Conservation (phyloP, 2,329 filamentous ascomycete genomes). For the Colletotrichum navitas region DNA sequence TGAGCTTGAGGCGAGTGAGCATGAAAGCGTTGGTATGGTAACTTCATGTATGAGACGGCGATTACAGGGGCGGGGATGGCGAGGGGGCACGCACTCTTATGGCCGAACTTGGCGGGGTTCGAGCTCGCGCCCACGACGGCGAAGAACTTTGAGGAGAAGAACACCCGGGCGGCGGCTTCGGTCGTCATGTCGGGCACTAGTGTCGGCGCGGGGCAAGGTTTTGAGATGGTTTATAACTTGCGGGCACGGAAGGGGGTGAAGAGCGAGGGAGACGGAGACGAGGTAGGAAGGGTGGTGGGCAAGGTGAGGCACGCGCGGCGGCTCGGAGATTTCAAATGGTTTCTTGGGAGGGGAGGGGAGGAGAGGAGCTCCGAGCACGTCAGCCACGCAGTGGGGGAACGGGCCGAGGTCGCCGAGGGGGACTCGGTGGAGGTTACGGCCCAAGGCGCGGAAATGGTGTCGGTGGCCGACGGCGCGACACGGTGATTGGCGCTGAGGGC, state of each 20-base stretch:
- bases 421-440: background rate
- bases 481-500: background rate
- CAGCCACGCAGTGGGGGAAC: background rate
- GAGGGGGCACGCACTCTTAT: conserved; percentile 74
- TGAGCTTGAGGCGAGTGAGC: conserved; percentile 20
- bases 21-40: background rate
- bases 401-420: conserved; percentile 17
- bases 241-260: background rate
- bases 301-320: background rate
- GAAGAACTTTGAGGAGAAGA: conserved; percentile 84
- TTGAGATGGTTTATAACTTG: background rate
- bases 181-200: conserved; percentile 65
- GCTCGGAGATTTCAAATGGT: conserved; percentile 35
- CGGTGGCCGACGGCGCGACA: conserved; percentile 18
- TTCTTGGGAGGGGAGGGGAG: background rate
- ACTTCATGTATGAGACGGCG: background rate
- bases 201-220: conserved; percentile 2
- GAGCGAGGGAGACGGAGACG: conserved; percentile 38
- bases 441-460: background rate
- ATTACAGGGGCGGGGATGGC: background rate
- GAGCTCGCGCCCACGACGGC: conserved; percentile 92
- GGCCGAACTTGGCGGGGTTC: conserved; percentile 86
- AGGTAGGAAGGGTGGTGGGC: background rate
- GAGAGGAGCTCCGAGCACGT: no score
- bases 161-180: conserved; percentile 78